Evolutionary conservation across 2,329 filamentous ascomycete species (phyloP), one percentile per base, ranked within the genome.

Genomic region (Clonostachys sp.): DNA sequence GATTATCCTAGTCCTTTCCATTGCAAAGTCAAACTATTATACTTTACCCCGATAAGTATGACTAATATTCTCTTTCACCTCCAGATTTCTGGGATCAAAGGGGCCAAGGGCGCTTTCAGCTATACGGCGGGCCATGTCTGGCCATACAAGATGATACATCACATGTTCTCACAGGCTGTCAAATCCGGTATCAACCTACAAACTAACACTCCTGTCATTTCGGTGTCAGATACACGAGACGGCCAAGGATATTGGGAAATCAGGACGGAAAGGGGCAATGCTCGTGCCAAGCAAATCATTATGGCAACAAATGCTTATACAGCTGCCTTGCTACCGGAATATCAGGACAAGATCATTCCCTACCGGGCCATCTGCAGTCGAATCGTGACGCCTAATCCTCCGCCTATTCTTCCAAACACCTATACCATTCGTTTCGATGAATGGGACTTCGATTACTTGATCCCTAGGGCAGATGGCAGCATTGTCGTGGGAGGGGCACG

Each of bases 381-480:
- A 12, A 39, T 39, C 12, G 36, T n/a, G 14, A 39, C 36, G 12
- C 36, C 36, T 17, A 57, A 17, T 20, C 14, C 50, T 3, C 56
- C 57, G 2, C 54, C 54, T 16, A 34, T 48, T 14, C 49, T 62
- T 5, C 45, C 49, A 9, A 50, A 56, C 38, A 58, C 50, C 1
- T 65, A 63, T 40, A 53, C 47, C 4, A 47, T 64, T 3, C 53
- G 57, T 1, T 57, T 54, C 13, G 53, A 52, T 10, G 46, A 43
- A 1, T 42, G 41, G 6, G 45, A 53, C 5, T 57, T 57, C 38
- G 58, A 64, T 48, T 75, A 75, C 44, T 58, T 73, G 7, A 71
- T 73, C 42, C 66, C 67, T 12, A 65, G 72, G 5, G 56, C 61
- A 2, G 73, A 77, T 45, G 71, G 71, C 0, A 70, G 68, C 38